Base-by-base conservation (phyloP, 768 basidiomycete genomes). In the Cantharellus anzutake region DNA sequence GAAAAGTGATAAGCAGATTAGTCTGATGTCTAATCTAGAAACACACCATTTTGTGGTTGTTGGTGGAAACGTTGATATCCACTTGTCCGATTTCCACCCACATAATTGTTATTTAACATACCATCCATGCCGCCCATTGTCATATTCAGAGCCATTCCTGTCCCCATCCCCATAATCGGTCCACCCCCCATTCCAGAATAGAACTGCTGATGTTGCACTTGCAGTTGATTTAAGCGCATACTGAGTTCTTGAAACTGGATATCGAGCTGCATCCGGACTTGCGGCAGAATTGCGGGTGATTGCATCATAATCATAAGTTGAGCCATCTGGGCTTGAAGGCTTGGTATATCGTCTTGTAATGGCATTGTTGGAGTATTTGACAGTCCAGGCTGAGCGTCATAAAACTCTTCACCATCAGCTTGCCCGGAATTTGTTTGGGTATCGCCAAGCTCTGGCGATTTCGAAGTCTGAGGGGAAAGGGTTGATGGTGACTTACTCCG, bases 331-430 rank as follows among this genome's bases (percentile, higher is more conserved):
- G 44, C 44, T 29, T 48, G 44, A 48, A 48, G 11, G 11, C 29
- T 11, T 11, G 44, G 11, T 11, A 48, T 48, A 11, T 48, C 44
- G 11, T 11, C 11, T 29, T 48, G 11, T 29, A 29, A 11, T 29
- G 44, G 44, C 29, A 29, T 48, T 48, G 44, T 48, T 48, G 44
- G 44, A 48, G 29, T 48, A 11, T 11, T 11, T 11, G 11, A 11
- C 0, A 11, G 11, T 11, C 44, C 44, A 29, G 44, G 44, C 44
- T 48, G 44, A 48, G 44, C 29, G 51, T 0, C 4, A 56, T 56
- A 60, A 7, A n/a, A 60, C 52, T 61, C 58, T 57, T 63, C 62
- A 39, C 63, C 41, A 65, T 56, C 34, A 29, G 20, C 20, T 29
- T 29, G 20, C 20, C 20, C 20, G 20, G 20, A 29, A 29, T 29